These are phyloP conservation scores for Mycena galericulata DNA, from an alignment of 768 basidiomycete species.

Conservation along the genomic window DNA sequence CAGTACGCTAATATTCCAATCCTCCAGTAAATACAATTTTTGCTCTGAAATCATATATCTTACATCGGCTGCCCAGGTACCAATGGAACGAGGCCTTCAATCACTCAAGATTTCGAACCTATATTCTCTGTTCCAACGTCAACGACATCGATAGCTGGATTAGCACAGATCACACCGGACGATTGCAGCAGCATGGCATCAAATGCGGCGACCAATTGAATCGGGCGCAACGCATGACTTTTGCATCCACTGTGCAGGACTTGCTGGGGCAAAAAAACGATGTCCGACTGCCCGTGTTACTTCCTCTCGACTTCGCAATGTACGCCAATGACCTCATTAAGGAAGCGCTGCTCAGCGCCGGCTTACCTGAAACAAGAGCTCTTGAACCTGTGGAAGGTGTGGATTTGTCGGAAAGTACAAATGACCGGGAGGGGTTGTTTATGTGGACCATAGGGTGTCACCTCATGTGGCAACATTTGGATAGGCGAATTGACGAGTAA, in stretches of 20 bases:
- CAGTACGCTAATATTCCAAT: neutral
- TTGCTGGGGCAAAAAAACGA: too few relatives aligned
- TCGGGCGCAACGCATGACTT: too few relatives aligned
- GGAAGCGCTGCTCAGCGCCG: too few relatives aligned
- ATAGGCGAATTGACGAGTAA: constrained; percentile 19
- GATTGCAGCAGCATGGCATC: too few relatives aligned
- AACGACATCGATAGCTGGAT: neutral
- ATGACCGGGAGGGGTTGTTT: constrained; percentile 1
- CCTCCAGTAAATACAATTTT: neutral
- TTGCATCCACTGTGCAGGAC: too few relatives aligned
- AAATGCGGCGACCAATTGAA: too few relatives aligned
- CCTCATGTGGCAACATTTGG: constrained; percentile 21
- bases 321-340: too few relatives aligned
- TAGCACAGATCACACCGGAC: neutral
- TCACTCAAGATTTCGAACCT: neutral
- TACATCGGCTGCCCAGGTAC: too few relatives aligned
- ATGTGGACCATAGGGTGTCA: constrained; percentile 17
- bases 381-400: neutral
- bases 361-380: neutral
- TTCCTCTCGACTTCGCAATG: too few relatives aligned
- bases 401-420: neutral
- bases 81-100: constrained; percentile 15
- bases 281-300: too few relatives aligned
- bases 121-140: neutral
- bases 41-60: neutral